phyloP scores from a whole-genome alignment of 768 basidiomycete genomes.

The Cyclocybe aegerita region DNA sequence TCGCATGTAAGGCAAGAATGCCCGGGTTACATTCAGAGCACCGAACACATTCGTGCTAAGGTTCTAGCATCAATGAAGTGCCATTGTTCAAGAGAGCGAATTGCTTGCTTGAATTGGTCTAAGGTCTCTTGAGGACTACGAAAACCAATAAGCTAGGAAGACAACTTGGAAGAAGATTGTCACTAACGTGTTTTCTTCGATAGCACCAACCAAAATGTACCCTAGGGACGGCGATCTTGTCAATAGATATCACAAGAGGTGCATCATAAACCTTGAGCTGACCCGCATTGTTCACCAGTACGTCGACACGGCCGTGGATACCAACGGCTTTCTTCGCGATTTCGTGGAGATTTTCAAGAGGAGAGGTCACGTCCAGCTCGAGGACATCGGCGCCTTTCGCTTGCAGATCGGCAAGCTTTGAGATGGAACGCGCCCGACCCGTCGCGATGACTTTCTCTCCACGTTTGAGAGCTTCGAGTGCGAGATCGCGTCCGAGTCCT shows the following conservation, averaged over 20 bases:
- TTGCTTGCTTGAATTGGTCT: conserved; percentile 33
- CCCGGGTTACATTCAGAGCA: conserved; percentile 40
- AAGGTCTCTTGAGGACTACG: conserved; percentile 40
- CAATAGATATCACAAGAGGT: neutral
- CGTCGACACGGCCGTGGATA: conserved; percentile 38
- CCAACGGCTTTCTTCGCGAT: conserved; percentile 29
- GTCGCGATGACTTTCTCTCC: no score
- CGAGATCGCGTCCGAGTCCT: no score
- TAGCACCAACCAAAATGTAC: conserved; percentile 28
- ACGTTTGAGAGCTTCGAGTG: no score
- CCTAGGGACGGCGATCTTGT: conserved; percentile 18
- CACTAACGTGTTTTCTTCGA: conserved; percentile 31
- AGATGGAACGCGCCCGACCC: no score
- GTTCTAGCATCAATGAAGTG: neutral
- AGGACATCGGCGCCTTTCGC: conserved; percentile 4
- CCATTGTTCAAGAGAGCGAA: no score
- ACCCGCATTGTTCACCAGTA: conserved; percentile 46
- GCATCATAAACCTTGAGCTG: no score
- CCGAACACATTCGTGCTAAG: conserved; percentile 45
- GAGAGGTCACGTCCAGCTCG: conserved; percentile 9
- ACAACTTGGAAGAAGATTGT: neutral
- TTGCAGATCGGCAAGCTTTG: neutral
- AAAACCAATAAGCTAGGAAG: neutral
- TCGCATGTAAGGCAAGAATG: conserved; percentile 49
- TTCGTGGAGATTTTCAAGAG: conserved; percentile 22